A percentile compares a stretch with the other conserved stretches of the same genome.
phyloP scores from a whole-genome alignment of 805 yeast species.

The Candida bentonensis region DNA sequence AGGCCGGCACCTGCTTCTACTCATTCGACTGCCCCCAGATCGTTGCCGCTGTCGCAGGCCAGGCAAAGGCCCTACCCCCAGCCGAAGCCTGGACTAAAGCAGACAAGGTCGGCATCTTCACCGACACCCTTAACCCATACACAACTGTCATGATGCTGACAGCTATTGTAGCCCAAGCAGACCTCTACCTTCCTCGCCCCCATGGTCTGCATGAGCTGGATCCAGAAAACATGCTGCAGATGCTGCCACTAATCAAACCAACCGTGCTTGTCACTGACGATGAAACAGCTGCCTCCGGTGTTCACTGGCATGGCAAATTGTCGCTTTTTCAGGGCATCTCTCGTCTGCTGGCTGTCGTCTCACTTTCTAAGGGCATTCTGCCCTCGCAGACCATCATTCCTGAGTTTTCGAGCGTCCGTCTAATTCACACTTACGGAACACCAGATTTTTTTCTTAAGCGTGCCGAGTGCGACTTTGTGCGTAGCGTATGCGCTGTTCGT shows the following conservation, averaged over 20 bases:
- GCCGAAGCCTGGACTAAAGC: constrained; percentile 16
- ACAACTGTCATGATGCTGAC: constrained; percentile 17
- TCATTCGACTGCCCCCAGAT: constrained; percentile 13
- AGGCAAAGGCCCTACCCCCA: constrained; percentile 20
- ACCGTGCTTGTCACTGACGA: constrained; percentile 20
- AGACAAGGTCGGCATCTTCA: constrained; percentile 20
- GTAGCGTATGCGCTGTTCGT: not conserved
- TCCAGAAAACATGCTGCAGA: constrained; percentile 13
- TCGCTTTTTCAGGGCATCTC: not conserved
- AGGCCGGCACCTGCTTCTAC: constrained; percentile 1
- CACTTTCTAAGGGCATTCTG: constrained; percentile 17
- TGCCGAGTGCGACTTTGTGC: not conserved
- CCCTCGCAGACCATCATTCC: constrained; percentile 13
- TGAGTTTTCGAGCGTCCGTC: constrained; percentile 16
- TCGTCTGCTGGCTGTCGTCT: constrained; percentile 4
- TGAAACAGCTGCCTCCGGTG: constrained; percentile 15
- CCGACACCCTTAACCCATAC: constrained; percentile 15
- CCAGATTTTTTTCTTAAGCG: not conserved
- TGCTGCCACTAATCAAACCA: constrained; percentile 10
- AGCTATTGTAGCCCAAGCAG: constrained; percentile 17
- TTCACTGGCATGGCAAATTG: constrained; percentile 7
- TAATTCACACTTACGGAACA: constrained; percentile 13
- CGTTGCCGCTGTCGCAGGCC: constrained; percentile 24
- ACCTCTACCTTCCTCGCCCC: constrained; percentile 10
- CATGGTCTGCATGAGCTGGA: constrained; percentile 8